A percentile compares a stretch with the other conserved stretches of the same genome.
Evolutionary conservation across 2,329 filamentous ascomycete genomes (phyloP).

Genomic region (Allantophomopsis lycopodina): DNA sequence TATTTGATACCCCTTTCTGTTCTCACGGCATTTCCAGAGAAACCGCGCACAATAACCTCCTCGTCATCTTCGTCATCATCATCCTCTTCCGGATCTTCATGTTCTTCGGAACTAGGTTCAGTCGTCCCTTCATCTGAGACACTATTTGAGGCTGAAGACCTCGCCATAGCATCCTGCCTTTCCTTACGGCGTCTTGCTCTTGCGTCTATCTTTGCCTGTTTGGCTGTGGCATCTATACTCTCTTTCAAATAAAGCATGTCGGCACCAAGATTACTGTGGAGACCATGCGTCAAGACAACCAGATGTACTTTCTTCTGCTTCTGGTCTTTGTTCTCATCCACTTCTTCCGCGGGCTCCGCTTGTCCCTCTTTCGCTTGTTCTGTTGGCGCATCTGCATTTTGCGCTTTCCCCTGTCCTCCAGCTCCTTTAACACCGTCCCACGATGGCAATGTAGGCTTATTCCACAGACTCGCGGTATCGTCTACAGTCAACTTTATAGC

Average conservation of each 20-base stretch:
- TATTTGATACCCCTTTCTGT: conserved; percentile 97
- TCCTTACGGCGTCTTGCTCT: conserved; percentile 42
- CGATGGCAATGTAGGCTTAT: conserved; percentile 69
- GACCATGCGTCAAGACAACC: conserved; percentile 82
- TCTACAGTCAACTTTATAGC: conserved; percentile 69
- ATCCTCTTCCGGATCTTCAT: conserved; percentile 10
- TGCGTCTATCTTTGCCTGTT: conserved; percentile 57
- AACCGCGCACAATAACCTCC: conserved; percentile 80
- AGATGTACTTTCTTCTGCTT: conserved; percentile 75
- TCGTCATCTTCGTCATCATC: conserved; percentile 49
- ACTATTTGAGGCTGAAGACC: conserved; percentile 4
- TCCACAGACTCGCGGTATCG: conserved; percentile 84
- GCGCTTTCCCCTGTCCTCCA: conserved; percentile 10
- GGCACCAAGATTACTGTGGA: conserved; percentile 89
- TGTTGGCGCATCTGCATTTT: conserved; percentile 8
- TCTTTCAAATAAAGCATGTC: conserved; percentile 98
- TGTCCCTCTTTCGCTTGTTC: conserved; percentile 5
- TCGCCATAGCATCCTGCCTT: conserved; percentile 22
- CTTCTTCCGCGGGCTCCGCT: conserved; percentile 10
- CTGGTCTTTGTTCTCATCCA: conserved; percentile 18
- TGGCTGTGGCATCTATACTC: conserved; percentile 77
- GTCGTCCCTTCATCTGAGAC: conserved; percentile 8
- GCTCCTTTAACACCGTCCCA: conserved; percentile 30
- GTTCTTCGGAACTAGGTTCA: conserved; percentile 2
- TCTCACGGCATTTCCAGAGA: conserved; percentile 75